Evolutionary conservation across 176 grass and related monocot genomes (phyloP).

Genomic region (Aegilops longissima): DNA sequence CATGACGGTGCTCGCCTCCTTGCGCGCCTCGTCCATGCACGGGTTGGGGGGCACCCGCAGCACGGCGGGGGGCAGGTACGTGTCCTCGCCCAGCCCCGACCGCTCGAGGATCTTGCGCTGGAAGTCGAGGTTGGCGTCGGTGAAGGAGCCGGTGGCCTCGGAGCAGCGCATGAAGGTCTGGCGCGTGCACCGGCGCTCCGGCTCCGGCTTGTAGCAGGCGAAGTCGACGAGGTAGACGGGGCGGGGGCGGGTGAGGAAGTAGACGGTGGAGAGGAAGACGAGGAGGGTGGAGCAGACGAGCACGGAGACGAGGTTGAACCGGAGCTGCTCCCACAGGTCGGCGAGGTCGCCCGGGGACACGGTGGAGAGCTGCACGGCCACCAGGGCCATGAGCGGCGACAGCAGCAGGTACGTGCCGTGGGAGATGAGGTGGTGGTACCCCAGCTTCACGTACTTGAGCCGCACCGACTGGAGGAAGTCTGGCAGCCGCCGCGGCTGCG

Average conservation of each 20-base stretch:
- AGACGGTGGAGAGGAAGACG: slow-evolving; percentile 91
- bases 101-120: slow-evolving; percentile 95
- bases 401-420: slow-evolving; percentile 93
- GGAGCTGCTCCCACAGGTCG: slow-evolving; percentile 75
- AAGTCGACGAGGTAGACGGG: slow-evolving; percentile 92
- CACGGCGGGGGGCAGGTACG: slow-evolving; percentile 80
- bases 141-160: slow-evolving; percentile 61
- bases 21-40: slow-evolving; percentile 87
- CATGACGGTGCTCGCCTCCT: slow-evolving; percentile 75
- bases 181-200: slow-evolving; percentile 76
- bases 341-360: slow-evolving; percentile 56
- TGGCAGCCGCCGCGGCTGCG: slow-evolving; percentile 48
- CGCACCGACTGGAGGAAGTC: slow-evolving; percentile 93
- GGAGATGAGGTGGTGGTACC: slow-evolving; percentile 95
- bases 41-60: slow-evolving; percentile 73
- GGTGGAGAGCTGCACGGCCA: slow-evolving; percentile 75
- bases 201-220: slow-evolving; percentile 88
- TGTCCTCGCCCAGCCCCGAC: slow-evolving; percentile 78
- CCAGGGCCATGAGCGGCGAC: slow-evolving; percentile 65
- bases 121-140: slow-evolving; percentile 74
- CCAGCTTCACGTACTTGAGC: slow-evolving; percentile 96
- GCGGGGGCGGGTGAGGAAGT: slow-evolving; percentile 85
- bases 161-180: slow-evolving; percentile 81
- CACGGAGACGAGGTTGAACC: slow-evolving; percentile 70
- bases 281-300: slow-evolving; percentile 82